Conservation (phyloP, 2,329 filamentous ascomycete genomes). For the Fusarium multiceps region DNA sequence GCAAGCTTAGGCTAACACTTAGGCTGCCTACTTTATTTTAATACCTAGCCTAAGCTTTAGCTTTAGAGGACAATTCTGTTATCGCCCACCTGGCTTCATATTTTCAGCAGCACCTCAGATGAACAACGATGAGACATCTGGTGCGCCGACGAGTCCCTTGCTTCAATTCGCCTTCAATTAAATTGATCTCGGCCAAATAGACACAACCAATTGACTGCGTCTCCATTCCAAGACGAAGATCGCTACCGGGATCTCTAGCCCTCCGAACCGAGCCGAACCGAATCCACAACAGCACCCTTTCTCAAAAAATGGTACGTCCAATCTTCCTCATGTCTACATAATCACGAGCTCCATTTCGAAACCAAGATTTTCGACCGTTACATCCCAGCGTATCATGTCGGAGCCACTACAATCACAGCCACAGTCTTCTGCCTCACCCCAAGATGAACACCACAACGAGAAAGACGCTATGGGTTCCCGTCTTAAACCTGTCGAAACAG, state of each 20-base stretch:
- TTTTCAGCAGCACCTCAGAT: too few species aligned
- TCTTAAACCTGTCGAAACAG: constrained; percentile 37
- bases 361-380: not conserved
- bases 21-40: not conserved
- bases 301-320: not conserved
- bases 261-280: constrained; percentile 25
- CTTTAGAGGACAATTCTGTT: not conserved
- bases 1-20: not conserved
- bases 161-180: accelerated
- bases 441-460: constrained; percentile 18
- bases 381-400: constrained; percentile 14
- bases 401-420: constrained; percentile 10
- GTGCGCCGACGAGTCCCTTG: not conserved
- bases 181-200: not conserved
- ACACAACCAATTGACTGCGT: not conserved
- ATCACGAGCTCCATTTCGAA: constrained; percentile 7
- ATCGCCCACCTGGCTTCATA: too few species aligned
- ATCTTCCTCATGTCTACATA: constrained; percentile 21
- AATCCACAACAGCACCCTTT: not conserved
- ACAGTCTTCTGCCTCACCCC: constrained; percentile 6
- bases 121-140: too few species aligned
- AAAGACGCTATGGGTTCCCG: constrained; percentile 13
- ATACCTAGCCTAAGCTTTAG: not conserved
- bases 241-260: not conserved
- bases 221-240: not conserved